Conservation (phyloP, 495 filamentous ascomycete genomes). For the Penicillium coffeae region DNA sequence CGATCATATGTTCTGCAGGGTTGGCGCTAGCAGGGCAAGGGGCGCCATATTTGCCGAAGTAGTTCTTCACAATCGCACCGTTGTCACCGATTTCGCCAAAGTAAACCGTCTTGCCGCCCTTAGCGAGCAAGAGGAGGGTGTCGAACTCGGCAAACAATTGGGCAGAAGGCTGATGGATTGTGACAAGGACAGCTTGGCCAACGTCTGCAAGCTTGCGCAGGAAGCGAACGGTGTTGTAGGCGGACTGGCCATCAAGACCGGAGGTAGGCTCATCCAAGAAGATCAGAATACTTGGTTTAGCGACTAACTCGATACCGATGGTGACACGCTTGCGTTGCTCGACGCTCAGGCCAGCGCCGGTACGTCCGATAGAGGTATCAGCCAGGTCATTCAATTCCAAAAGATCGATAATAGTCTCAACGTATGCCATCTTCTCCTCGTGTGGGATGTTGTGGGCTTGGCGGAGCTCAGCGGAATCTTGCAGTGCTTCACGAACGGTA, state of each 20-base stretch:
- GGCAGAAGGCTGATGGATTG: constrained; percentile 74
- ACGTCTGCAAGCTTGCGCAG: constrained; percentile 60
- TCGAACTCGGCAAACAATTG: constrained; percentile 74
- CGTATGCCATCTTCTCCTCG: constrained; percentile 58
- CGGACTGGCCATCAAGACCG: constrained; percentile 61
- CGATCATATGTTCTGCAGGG: constrained; percentile 91
- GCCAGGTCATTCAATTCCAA: constrained; percentile 56
- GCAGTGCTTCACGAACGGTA: constrained; percentile 60
- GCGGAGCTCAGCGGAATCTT: constrained; percentile 56
- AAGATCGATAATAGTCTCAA: constrained; percentile 54
- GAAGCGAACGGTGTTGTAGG: constrained; percentile 63
- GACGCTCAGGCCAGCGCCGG: constrained; percentile 51
- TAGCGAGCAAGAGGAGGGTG: constrained; percentile 62
- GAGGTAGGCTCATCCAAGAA: constrained; percentile 80
- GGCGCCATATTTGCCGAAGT: constrained; percentile 74
- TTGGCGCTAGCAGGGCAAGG: constrained; percentile 68
- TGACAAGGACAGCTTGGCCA: constrained; percentile 69
- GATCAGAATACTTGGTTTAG: constrained; percentile 63
- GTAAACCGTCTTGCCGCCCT: constrained; percentile 68
- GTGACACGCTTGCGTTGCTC: constrained; percentile 64
- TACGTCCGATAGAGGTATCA: constrained; percentile 50
- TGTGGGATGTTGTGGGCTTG: constrained; percentile 47
- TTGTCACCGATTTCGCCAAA: constrained; percentile 62
- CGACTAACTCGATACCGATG: constrained; percentile 65
- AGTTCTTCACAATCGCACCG: constrained; percentile 53